Evolutionary conservation across 1,139 yeast species (phyloP), one percentile per base, ranked within the genome.

Genomic region (Sugiyamaella xylanicola): DNA sequence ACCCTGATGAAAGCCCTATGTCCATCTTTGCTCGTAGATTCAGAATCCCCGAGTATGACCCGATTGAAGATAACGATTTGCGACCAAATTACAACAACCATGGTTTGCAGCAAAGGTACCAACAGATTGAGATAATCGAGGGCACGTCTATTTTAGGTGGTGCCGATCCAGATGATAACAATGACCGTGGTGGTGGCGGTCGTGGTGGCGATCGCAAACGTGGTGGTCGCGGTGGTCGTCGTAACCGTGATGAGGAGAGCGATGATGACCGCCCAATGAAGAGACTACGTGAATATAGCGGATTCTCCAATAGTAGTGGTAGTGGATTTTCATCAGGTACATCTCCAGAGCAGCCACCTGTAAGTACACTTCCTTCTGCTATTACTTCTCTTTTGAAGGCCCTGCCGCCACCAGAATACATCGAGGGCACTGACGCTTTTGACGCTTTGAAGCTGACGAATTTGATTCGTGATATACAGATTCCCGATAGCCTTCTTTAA

Each of bases 1-100:
- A 87, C 68, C 89, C 92, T 0, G 80, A 83, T 48, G 59, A 67
- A 56, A 55, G 65, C 9, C 43, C 65, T 1, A 62, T 67, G 16
- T 62, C 61, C 8, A 54, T 71, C 51, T 71, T 68, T 48, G 61
- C 66, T 7, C 61, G 64, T 11, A 61, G 87, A 45, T 83, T 80
- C 61, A 74, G 75, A 46, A 74, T 72, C 16, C 70, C 55, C 7
- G 70, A 73, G 39, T 63, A 72, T n/a, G 80, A 82, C 62, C 75
- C 79, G 36, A 77, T 83, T 32, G 72, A 74, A 29, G 68, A 67
- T 46, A 72, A 71, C 51, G 85, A 82, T 61, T 67, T 79, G 48
- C 66, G 65, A 3, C 52, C 53, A 15, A 48, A 40, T 27, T 40
- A 29, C 21, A 42, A 40, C 17, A 40, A 48, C 29, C 52, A 48